Evolutionary conservation across 1,284 basidiomycete genomes (phyloP).

Genomic region (Fomitopsis pinicola): DNA sequence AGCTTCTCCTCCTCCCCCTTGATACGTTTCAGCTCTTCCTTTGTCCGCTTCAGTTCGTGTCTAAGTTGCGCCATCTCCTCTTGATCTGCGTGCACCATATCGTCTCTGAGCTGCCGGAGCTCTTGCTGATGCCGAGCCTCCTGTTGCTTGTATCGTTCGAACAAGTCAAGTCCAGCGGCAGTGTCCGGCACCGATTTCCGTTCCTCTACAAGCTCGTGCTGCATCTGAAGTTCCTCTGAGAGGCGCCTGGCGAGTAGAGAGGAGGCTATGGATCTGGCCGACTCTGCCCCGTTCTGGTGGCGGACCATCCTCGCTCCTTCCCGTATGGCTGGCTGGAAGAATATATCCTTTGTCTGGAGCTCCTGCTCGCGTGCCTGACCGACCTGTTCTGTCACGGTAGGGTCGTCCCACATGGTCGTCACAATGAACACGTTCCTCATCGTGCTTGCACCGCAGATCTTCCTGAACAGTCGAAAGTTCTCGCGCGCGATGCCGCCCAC

Average conservation of each 20-base stretch:
- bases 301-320: slow-evolving; percentile 17
- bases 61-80: background rate
- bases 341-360: slow-evolving; percentile 8
- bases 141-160: slow-evolving; percentile 6
- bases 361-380: slow-evolving; percentile 12
- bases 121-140: slow-evolving; percentile 2
- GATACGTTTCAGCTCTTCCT: background rate
- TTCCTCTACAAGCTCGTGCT: slow-evolving; percentile 12
- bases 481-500: slow-evolving; percentile 46
- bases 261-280: slow-evolving; percentile 9
- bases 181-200: slow-evolving; percentile 1
- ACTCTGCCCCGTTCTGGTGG: slow-evolving; percentile 10
- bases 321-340: slow-evolving; percentile 20
- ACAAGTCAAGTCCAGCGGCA: background rate
- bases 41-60: background rate
- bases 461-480: slow-evolving; percentile 46
- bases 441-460: slow-evolving; percentile 44
- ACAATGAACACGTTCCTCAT: slow-evolving; percentile 27
- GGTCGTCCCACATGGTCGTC: slow-evolving; percentile 23
- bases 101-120: background rate
- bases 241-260: background rate
- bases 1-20: background rate
- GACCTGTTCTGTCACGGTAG: slow-evolving; percentile 7
- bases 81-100: background rate
- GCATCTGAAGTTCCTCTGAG: slow-evolving; percentile 9